Conservation (phyloP, 768 basidiomycete genomes). For the Kwoniella sp. region DNA sequence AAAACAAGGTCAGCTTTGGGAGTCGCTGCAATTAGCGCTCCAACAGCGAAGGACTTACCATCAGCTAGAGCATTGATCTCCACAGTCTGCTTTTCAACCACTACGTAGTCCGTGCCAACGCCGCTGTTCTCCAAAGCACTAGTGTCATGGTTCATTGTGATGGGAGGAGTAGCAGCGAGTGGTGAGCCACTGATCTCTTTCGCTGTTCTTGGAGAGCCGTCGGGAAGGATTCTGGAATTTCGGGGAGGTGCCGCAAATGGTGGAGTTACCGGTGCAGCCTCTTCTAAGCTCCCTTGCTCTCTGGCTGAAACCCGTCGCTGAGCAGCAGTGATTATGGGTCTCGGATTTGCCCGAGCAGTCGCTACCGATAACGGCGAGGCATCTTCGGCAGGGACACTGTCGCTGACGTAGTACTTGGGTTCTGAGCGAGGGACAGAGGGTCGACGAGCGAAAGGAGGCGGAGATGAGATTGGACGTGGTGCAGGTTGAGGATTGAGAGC, state of each 20-base stretch:
- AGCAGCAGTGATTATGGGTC: conserved; percentile 28
- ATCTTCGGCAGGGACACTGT: conserved; percentile 14
- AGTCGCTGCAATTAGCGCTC: not conserved
- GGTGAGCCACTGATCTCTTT: conserved; percentile 40
- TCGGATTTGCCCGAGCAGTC: conserved; percentile 31
- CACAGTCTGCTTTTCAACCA: conserved; percentile 87
- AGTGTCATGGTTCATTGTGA: conserved; percentile 38
- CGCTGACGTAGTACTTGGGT: conserved; percentile 48
- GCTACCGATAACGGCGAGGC: conserved; percentile 4
- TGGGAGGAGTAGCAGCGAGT: conserved; percentile 44
- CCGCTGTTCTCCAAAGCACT: conserved; percentile 35
- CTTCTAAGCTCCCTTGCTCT: conserved; percentile 25
- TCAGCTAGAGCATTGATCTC: conserved; percentile 91
- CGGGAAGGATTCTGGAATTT: conserved; percentile 11
- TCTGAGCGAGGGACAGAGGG: conserved; percentile 30
- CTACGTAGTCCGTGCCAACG: conserved; percentile 74
- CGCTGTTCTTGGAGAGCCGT: conserved; percentile 7
- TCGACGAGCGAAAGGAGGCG: conserved; percentile 12
- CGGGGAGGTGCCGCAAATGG: conserved; percentile 28
- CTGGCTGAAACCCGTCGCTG: conserved; percentile 33
- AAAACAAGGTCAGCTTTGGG: not conserved
- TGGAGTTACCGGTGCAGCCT: conserved; percentile 45
- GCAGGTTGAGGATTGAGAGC: conserved; percentile 46
- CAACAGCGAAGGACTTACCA: conserved; percentile 61
- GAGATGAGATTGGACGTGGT: conserved; percentile 3